Conservation (phyloP, 192 early-diverging fungal species). For the Entomortierella parvispora region DNA sequence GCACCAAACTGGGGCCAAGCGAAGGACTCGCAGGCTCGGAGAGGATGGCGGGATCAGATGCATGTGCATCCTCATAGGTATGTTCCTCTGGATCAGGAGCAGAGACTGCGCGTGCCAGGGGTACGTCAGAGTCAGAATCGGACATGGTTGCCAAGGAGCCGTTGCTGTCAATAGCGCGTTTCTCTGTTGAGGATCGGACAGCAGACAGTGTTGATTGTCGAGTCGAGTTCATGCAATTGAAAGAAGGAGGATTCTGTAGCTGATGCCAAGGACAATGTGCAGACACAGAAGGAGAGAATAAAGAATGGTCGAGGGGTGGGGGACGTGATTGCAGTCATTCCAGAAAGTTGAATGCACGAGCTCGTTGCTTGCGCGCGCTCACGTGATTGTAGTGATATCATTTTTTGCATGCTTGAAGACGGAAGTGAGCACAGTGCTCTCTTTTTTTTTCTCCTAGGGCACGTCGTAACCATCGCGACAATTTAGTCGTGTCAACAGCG, state of each 20-base stretch:
- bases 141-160: slow-evolving; percentile 13
- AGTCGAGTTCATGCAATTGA: background rate
- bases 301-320: background rate
- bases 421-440: too few species aligned
- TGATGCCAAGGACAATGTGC: background rate
- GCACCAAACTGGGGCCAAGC: slow-evolving; percentile 25
- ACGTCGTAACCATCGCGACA: too few species aligned
- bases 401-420: too few species aligned
- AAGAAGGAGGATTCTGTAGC: background rate
- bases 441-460: too few species aligned
- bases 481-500: too few species aligned
- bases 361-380: too few species aligned
- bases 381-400: too few species aligned
- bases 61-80: slow-evolving; percentile 31
- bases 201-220: too few species aligned
- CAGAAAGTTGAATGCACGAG: too few species aligned
- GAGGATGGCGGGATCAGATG: slow-evolving; percentile 18
- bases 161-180: background rate
- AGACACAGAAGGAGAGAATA: background rate
- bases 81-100: slow-evolving; percentile 32
- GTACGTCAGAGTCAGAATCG: slow-evolving; percentile 25
- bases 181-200: background rate
- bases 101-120: slow-evolving; percentile 28
- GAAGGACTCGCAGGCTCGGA: slow-evolving; percentile 37
- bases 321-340: background rate